phyloP scores from a whole-genome alignment of 2,329 filamentous ascomycete genomes.

The Hymenoscyphus linearis region DNA sequence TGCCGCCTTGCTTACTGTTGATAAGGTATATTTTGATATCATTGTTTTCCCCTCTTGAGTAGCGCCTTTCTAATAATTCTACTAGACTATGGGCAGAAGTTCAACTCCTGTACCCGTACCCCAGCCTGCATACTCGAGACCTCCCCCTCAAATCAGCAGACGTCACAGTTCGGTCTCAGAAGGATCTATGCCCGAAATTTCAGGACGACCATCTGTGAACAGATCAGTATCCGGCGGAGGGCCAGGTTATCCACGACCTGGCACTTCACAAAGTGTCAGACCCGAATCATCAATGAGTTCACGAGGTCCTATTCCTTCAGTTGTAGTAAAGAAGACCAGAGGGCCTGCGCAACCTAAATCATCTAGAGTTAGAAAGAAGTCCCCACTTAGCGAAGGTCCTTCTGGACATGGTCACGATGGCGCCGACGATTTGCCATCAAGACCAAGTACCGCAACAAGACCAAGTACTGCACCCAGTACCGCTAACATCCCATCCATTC shows the following conservation, averaged over 20 bases:
- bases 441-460: conserved; percentile 6
- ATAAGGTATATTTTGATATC: conserved; percentile 35
- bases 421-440: neutral
- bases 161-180: conserved; percentile 42
- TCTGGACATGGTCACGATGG: neutral
- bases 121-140: conserved; percentile 19
- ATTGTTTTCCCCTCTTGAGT: neutral
- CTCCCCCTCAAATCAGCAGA: conserved; percentile 29
- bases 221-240: conserved; percentile 28
- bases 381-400: conserved; percentile 19
- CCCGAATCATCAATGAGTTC: conserved; percentile 41
- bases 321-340: conserved; percentile 57
- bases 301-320: conserved; percentile 32
- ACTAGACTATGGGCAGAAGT: conserved; percentile 22
- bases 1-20: conserved; percentile 40
- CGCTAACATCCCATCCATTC: conserved; percentile 9
- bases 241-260: conserved; percentile 30
- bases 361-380: conserved; percentile 25
- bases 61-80: neutral
- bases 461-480: conserved; percentile 8
- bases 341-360: conserved; percentile 38
- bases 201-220: conserved; percentile 15
- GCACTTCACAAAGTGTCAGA: conserved; percentile 39
- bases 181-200: conserved; percentile 26
- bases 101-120: conserved; percentile 29